phyloP scores from a whole-genome alignment of 1,139 yeast genomes.

The Starmera stellimalicola region DNA sequence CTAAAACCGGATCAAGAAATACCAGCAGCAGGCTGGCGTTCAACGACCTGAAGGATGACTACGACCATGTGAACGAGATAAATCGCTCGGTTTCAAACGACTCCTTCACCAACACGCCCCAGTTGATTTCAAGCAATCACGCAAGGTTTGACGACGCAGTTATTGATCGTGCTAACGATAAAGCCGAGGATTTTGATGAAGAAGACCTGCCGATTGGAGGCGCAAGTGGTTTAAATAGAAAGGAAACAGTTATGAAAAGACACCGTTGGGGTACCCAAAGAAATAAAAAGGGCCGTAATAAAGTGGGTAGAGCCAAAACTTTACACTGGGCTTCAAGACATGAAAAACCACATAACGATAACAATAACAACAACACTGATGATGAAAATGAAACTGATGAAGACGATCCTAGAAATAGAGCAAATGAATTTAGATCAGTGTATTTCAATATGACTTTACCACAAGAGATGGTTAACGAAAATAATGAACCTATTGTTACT shows the following conservation, averaged over 20 bases:
- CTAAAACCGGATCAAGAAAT: slow-evolving; percentile 7
- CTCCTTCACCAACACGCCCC: slow-evolving; percentile 15
- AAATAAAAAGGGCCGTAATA: slow-evolving; percentile 63
- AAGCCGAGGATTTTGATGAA: slow-evolving; percentile 1
- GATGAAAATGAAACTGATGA: slow-evolving; percentile 24
- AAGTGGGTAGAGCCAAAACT: slow-evolving; percentile 30
- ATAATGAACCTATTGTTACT: slow-evolving; percentile 45
- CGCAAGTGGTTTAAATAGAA: slow-evolving; percentile 9
- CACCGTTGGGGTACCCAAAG: slow-evolving; percentile 90
- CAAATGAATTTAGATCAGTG: slow-evolving; percentile 32
- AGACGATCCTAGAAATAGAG: slow-evolving; percentile 5
- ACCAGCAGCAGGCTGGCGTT: slow-evolving; percentile 15
- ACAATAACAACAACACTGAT: slow-evolving; percentile 10
- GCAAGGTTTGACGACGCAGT: slow-evolving; percentile 2
- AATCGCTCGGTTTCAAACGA: slow-evolving; percentile 11
- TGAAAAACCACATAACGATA: slow-evolving; percentile 10
- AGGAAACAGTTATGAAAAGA: slow-evolving; percentile 42
- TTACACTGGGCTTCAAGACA: slow-evolving; percentile 25
- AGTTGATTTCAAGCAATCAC: slow-evolving; percentile 5
- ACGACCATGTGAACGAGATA: slow-evolving; percentile 4
- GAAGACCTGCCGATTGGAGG: slow-evolving; percentile 6
- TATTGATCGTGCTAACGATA: slow-evolving; percentile 1
- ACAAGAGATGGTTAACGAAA: slow-evolving; percentile 45
- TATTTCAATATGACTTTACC: slow-evolving; percentile 70
- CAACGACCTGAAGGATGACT: slow-evolving; percentile 12